phyloP scores from a whole-genome alignment of 2,329 filamentous ascomycete genomes.

The Teratosphaeria epicoccoides region DNA sequence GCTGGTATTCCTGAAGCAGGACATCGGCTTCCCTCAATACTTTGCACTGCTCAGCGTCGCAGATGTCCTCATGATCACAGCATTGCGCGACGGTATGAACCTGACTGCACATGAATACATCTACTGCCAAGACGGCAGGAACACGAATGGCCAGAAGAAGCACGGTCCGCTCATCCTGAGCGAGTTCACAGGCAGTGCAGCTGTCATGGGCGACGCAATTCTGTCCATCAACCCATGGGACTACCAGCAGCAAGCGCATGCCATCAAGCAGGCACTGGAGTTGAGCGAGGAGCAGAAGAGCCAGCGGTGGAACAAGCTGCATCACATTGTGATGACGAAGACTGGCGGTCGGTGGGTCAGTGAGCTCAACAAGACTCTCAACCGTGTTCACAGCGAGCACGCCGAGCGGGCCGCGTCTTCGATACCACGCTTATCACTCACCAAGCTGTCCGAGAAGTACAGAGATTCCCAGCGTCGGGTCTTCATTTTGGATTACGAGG shows the following conservation, averaged over 20 bases:
- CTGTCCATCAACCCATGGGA: constrained; percentile 93
- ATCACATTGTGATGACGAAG: constrained; percentile 63
- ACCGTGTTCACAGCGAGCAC: constrained; percentile 72
- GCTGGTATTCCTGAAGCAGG: constrained; percentile 86
- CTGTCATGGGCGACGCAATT: constrained; percentile 69
- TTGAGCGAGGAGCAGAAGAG: constrained; percentile 68
- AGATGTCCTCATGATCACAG: constrained; percentile 87
- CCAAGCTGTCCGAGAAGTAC: constrained; percentile 56
- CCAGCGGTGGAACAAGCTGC: constrained; percentile 61
- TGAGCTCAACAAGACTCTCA: constrained; percentile 60
- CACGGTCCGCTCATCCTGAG: constrained; percentile 84
- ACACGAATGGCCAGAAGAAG: constrained; percentile 57
- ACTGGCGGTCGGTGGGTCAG: constrained; percentile 80
- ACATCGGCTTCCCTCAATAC: constrained; percentile 86
- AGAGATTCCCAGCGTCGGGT: constrained; percentile 55
- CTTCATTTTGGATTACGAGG: constrained; percentile 89
- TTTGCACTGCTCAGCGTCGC: constrained; percentile 83
- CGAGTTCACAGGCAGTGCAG: constrained; percentile 88
- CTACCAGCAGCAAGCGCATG: constrained; percentile 75
- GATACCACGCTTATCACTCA: constrained; percentile 71
- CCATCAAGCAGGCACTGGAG: constrained; percentile 72
- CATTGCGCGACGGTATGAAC: constrained; percentile 95
- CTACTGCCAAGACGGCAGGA: constrained; percentile 78
- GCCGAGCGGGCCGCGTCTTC: constrained; percentile 73
- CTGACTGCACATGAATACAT: constrained; percentile 90